Conservation (phyloP, 495 filamentous ascomycete genomes). For the Penicillium simplicissimum region DNA sequence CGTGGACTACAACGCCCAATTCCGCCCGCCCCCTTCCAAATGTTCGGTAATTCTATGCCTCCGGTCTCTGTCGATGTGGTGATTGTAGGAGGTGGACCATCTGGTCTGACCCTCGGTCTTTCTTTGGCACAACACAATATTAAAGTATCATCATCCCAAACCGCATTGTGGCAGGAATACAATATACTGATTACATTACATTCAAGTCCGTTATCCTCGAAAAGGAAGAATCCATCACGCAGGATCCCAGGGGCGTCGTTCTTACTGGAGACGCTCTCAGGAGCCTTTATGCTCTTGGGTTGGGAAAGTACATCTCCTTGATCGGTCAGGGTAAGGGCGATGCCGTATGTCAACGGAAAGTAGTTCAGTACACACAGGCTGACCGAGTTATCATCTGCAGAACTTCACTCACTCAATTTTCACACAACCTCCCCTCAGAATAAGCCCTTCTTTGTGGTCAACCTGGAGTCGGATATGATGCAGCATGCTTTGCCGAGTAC, state of each 20-base stretch:
- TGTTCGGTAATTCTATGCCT: background rate
- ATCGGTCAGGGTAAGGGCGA: conserved; percentile 17
- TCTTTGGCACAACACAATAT: conserved; percentile 29
- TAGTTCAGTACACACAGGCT: background rate
- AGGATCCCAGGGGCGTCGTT: conserved; percentile 46
- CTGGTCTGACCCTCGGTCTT: conserved; percentile 34
- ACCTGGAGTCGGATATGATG: conserved; percentile 17
- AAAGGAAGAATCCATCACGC: conserved; percentile 37
- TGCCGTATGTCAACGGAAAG: background rate
- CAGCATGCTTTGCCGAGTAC: conserved; percentile 21
- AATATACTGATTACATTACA: background rate
- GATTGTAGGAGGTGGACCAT: conserved; percentile 42
- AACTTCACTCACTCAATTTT: conserved; percentile 16
- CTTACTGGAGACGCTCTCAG: conserved; percentile 45
- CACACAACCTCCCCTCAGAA: conserved; percentile 7
- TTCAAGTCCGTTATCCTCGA: conserved; percentile 34
- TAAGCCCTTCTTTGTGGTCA: conserved; percentile 15
- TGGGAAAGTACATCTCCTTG: conserved; percentile 31
- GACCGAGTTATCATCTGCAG: conserved; percentile 1
- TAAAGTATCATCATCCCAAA: conserved; percentile 26
- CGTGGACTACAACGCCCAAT: background rate
- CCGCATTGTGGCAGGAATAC: background rate
- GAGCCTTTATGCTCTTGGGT: conserved; percentile 38
- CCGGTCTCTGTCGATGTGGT: conserved; percentile 19
- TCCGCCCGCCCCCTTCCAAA: background rate